These are phyloP conservation scores for Raffaelea albimanens DNA, from an alignment of 2,329 filamentous ascomycete species.

Conservation along the genomic window DNA sequence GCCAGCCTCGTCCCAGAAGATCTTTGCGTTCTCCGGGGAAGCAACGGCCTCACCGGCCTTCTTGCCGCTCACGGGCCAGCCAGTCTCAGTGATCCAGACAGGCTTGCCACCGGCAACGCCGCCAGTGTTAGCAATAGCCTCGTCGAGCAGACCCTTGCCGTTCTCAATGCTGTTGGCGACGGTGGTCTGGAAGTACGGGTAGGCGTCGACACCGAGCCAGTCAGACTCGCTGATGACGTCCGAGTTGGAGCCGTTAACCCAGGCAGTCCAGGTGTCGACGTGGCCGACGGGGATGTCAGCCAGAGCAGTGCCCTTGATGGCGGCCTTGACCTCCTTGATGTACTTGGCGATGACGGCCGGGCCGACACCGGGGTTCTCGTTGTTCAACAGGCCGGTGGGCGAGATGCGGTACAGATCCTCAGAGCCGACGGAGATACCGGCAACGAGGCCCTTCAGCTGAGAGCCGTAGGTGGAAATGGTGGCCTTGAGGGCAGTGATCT, in stretches of 20 bases:
- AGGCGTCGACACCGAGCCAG: conserved; percentile 77
- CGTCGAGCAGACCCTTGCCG: conserved; percentile 57
- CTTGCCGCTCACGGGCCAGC: conserved; percentile 69
- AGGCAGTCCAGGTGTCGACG: conserved; percentile 83
- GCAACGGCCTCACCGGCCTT: conserved; percentile 53
- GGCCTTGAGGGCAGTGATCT: conserved; percentile 60
- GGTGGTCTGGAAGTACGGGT: conserved; percentile 73
- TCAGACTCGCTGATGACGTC: conserved; percentile 61
- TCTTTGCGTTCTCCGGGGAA: conserved; percentile 57
- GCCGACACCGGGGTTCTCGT: conserved; percentile 52
- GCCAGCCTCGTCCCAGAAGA: conserved; percentile 72
- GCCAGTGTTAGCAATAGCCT: conserved; percentile 52
- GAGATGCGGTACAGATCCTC: conserved; percentile 82
- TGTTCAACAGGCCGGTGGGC: conserved; percentile 54
- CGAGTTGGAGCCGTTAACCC: conserved; percentile 62
- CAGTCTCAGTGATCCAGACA: conserved; percentile 83
- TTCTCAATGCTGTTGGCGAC: conserved; percentile 56
- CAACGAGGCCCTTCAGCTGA: conserved; percentile 56
- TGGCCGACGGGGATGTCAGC: conserved; percentile 58
- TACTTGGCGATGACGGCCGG: conserved; percentile 57
- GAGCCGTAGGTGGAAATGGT: conserved; percentile 62
- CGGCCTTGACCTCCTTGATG: conserved; percentile 57
- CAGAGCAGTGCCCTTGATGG: conserved; percentile 54
- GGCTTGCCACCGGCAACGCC: conserved; percentile 54
- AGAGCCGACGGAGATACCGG: conserved; percentile 75